These are phyloP conservation scores for Aspergillus tamarii DNA, from an alignment of 2,329 filamentous ascomycete species.

Conservation along the genomic window DNA sequence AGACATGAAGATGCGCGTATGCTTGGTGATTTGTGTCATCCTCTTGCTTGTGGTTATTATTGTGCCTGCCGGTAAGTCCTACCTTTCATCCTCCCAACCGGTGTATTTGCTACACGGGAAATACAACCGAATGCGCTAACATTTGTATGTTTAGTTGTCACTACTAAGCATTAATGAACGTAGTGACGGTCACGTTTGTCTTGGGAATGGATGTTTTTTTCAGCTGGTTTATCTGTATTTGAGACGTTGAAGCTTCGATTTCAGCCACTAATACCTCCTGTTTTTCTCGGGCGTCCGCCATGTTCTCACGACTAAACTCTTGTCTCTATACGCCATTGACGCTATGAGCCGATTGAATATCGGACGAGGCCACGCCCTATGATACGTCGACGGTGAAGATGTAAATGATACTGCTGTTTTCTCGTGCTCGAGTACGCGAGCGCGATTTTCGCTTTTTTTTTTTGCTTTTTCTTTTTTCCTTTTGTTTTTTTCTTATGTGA, in stretches of 20 bases:
- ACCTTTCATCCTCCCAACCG: constrained; percentile 4
- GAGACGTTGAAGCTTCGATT: constrained; percentile 36
- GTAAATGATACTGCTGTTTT: constrained; percentile 49
- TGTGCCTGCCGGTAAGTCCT: constrained; percentile 77
- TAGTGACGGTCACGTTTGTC: constrained; percentile 34
- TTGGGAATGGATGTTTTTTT: constrained; percentile 36
- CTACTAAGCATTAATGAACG: constrained; percentile 43
- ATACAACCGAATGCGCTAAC: constrained; percentile 20
- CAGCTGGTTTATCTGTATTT: constrained; percentile 37
- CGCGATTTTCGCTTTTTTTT: constrained; percentile 22
- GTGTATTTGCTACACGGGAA: neutral
- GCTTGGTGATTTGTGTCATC: constrained; percentile 87
- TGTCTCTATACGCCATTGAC: constrained; percentile 31
- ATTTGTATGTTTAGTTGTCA: constrained; percentile 42
- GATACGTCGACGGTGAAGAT: constrained; percentile 39
- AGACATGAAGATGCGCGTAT: constrained; percentile 99
- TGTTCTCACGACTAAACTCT: constrained; percentile 34
- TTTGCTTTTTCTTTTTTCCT: constrained; percentile 7
- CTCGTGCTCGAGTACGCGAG: constrained; percentile 37
- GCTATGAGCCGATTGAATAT: constrained; percentile 32
- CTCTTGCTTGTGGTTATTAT: constrained; percentile 92
- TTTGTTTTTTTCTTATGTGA: constrained; percentile 11
- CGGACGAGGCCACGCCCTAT: constrained; percentile 30
- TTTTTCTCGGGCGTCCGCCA: constrained; percentile 39
- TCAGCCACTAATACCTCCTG: constrained; percentile 41